Evolutionary conservation across 1,284 basidiomycete genomes (phyloP).

Genomic region (Phylloboletellus chloephorus): DNA sequence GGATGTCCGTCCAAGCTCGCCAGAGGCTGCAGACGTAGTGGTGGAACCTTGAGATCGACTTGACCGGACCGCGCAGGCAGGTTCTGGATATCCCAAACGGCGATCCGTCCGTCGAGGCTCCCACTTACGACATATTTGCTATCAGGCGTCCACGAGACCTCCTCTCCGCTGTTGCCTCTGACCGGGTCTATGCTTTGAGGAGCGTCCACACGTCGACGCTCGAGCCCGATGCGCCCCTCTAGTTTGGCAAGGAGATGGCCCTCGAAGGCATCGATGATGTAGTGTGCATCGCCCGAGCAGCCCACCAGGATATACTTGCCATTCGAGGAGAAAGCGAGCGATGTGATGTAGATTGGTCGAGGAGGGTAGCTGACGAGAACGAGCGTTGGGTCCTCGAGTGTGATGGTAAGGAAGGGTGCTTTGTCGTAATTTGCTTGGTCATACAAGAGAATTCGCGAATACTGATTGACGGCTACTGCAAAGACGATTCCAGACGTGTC

Average conservation of each 20-base stretch:
- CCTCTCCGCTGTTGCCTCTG: slow-evolving; percentile 81
- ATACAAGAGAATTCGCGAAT: slow-evolving; percentile 82
- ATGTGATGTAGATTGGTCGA: slow-evolving; percentile 87
- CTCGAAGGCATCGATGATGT: slow-evolving; percentile 86
- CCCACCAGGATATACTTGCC: slow-evolving; percentile 90
- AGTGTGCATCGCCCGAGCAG: slow-evolving; percentile 89
- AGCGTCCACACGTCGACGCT: slow-evolving; percentile 53
- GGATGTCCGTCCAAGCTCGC: slow-evolving; percentile 68
- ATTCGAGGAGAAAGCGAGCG: slow-evolving; percentile 83
- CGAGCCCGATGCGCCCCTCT: slow-evolving; percentile 76
- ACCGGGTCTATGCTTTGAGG: slow-evolving; percentile 61
- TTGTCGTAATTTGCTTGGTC: slow-evolving; percentile 88
- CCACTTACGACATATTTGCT: slow-evolving; percentile 82
- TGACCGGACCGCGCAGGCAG: slow-evolving; percentile 46
- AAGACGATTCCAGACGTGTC: slow-evolving; percentile 89
- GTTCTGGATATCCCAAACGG: slow-evolving; percentile 75
- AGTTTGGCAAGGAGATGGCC: slow-evolving; percentile 78
- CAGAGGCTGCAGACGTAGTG: slow-evolving; percentile 52
- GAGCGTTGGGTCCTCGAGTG: slow-evolving; percentile 77
- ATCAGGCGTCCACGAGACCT: slow-evolving; percentile 89
- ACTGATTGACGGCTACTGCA: slow-evolving; percentile 86
- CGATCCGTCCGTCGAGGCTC: slow-evolving; percentile 75
- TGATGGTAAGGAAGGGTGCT: slow-evolving; percentile 81
- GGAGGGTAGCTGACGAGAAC: slow-evolving; percentile 73
- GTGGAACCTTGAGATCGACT: slow-evolving; percentile 49